Conservation (phyloP, 345 rosid genomes). For the Eucalyptus camaldulensis region DNA sequence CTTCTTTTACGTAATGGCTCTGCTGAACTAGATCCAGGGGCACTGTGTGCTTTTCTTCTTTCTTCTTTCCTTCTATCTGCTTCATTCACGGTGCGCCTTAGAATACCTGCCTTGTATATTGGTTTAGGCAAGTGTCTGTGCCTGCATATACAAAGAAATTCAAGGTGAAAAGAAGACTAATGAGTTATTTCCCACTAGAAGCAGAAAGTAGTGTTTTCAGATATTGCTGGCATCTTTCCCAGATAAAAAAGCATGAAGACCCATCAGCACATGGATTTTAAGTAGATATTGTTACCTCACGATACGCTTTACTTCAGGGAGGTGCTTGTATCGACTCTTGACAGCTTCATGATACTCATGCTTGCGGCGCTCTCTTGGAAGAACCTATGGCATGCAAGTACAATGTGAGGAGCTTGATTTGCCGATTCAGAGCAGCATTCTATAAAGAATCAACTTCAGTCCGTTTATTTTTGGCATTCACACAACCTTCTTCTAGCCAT, state of each 20-base stretch:
- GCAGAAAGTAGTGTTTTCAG: neutral
- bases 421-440: neutral
- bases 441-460: neutral
- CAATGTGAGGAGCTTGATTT: neutral
- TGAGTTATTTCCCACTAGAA: neutral
- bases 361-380: slow-evolving; percentile 78
- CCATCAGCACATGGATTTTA: neutral
- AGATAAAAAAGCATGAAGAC: neutral
- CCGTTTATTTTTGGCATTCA: neutral
- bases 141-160: slow-evolving; percentile 29
- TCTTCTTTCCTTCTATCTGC: slow-evolving; percentile 69
- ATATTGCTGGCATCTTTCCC: neutral
- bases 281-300: slow-evolving; percentile 34
- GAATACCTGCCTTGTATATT: slow-evolving; percentile 49
- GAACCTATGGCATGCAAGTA: slow-evolving; percentile 31
- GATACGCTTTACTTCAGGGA: slow-evolving; percentile 83
- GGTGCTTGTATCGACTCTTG: slow-evolving; percentile 82
- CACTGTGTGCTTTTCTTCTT: slow-evolving; percentile 84
- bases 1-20: slow-evolving; percentile 54
- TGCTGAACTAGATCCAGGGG: slow-evolving; percentile 53
- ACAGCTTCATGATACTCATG: slow-evolving; percentile 79
- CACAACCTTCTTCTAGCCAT: neutral
- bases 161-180: neutral
- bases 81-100: slow-evolving; percentile 36
- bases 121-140: slow-evolving; percentile 89